Evolutionary conservation across 2,329 filamentous ascomycete genomes (phyloP).

Genomic region (Fusarium caatingaense): DNA sequence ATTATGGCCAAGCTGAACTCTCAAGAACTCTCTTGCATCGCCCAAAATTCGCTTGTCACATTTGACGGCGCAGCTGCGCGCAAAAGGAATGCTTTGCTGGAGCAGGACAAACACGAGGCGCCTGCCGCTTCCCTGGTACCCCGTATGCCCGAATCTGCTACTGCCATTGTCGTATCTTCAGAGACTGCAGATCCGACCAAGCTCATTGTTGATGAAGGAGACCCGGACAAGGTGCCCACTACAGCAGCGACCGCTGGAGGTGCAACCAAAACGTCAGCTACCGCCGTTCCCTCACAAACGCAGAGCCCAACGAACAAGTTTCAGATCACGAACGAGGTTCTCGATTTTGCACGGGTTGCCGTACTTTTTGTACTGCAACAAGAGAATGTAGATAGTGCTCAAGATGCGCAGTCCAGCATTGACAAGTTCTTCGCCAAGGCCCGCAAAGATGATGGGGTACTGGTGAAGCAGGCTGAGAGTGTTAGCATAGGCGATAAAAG

Average conservation of each 20-base stretch:
- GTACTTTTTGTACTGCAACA: constrained; percentile 72
- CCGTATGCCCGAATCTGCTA: constrained; percentile 15
- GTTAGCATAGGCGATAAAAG: constrained; percentile 58
- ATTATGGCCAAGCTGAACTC: constrained; percentile 82
- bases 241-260: constrained; percentile 11
- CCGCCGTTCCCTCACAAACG: constrained; percentile 26
- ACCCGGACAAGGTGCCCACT: constrained; percentile 27
- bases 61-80: constrained; percentile 72
- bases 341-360: constrained; percentile 73
- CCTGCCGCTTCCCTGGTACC: constrained; percentile 17
- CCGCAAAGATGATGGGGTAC: constrained; percentile 43
- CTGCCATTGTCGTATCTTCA: constrained; percentile 37
- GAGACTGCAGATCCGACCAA: constrained; percentile 33
- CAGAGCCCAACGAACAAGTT: constrained; percentile 51
- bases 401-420: constrained; percentile 64
- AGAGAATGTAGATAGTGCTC: constrained; percentile 61
- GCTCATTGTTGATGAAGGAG: constrained; percentile 41
- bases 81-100: constrained; percentile 45
- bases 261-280: constrained; percentile 23
- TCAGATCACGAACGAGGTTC: constrained; percentile 63
- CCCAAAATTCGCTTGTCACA: constrained; percentile 88
- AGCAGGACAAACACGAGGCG: constrained; percentile 34
- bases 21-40: constrained; percentile 80
- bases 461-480: constrained; percentile 55
- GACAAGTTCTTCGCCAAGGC: constrained; percentile 65